Conservation (phyloP, 2,329 filamentous ascomycete species). For the Mollisia scopiformis region DNA sequence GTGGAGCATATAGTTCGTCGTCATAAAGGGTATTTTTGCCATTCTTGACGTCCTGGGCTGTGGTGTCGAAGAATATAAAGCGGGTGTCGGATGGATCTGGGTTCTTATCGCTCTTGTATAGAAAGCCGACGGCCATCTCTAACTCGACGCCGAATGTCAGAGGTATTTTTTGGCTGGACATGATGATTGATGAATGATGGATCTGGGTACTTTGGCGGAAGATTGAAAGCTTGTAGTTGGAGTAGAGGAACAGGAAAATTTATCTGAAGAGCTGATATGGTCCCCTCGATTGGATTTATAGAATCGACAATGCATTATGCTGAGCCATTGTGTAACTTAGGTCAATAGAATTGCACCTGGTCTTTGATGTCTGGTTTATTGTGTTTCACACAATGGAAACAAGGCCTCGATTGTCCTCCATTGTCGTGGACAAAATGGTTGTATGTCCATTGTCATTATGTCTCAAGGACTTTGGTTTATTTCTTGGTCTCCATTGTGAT, state of each 20-base stretch:
- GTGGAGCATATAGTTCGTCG: not conserved
- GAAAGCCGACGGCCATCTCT: slow-evolving; percentile 22
- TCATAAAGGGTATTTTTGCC: not conserved
- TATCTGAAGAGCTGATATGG: not conserved
- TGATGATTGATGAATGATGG: not conserved
- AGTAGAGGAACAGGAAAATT: not conserved
- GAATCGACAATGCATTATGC: not conserved
- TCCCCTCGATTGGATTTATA: not conserved
- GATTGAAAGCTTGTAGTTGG: not conserved
- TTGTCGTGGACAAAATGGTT: no score
- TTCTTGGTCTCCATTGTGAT: not conserved
- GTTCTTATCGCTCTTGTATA: not conserved
- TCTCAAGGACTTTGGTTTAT: not conserved
- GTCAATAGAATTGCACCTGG: not conserved
- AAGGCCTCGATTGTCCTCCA: no score
- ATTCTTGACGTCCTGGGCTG: not conserved
- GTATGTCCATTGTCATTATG: not conserved
- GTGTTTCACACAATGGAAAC: no score
- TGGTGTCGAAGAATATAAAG: not conserved
- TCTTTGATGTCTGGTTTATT: no score
- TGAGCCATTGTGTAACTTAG: not conserved
- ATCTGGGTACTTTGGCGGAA: not conserved
- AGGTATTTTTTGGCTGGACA: not conserved
- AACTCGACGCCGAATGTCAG: slow-evolving; percentile 32
- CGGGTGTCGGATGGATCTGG: not conserved